phyloP scores from a whole-genome alignment of 2,329 filamentous ascomycete species.

The Pseudogymnoascus sp. region DNA sequence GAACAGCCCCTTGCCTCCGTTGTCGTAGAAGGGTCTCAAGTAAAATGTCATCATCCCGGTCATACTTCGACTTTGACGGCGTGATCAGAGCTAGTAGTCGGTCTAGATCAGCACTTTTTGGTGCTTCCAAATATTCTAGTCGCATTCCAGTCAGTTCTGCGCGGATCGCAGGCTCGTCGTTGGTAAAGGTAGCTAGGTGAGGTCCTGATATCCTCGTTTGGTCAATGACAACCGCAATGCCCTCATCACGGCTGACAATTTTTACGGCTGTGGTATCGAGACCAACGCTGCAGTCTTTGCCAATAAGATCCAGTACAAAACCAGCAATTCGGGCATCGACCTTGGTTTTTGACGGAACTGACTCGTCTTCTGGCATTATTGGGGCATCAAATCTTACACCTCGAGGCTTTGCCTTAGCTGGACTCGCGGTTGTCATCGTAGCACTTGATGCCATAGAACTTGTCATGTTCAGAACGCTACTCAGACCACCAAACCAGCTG shows the following conservation, averaged over 20 bases:
- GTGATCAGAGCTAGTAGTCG: slow-evolving; percentile 77
- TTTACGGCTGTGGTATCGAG: slow-evolving; percentile 78
- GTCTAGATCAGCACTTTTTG: slow-evolving; percentile 73
- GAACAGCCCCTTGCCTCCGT: slow-evolving; percentile 73
- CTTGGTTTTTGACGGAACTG: slow-evolving; percentile 41
- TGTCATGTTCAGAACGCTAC: slow-evolving; percentile 81
- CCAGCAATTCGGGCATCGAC: slow-evolving; percentile 71
- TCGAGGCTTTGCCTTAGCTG: slow-evolving; percentile 37
- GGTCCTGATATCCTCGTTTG: slow-evolving; percentile 70
- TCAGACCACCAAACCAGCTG: slow-evolving; percentile 82
- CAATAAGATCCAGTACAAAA: slow-evolving; percentile 65
- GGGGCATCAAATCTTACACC: slow-evolving; percentile 52
- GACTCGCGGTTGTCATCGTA: slow-evolving; percentile 37
- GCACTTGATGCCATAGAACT: slow-evolving; percentile 71
- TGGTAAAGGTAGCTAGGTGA: slow-evolving; percentile 40
- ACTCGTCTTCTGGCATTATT: slow-evolving; percentile 23
- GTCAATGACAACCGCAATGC: slow-evolving; percentile 64
- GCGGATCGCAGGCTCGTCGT: slow-evolving; percentile 51
- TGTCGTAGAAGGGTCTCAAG: slow-evolving; percentile 85
- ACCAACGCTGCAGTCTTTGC: slow-evolving; percentile 65
- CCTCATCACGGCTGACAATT: slow-evolving; percentile 64
- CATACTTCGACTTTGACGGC: slow-evolving; percentile 82
- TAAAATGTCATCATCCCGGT: slow-evolving; percentile 86
- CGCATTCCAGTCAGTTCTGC: slow-evolving; percentile 58
- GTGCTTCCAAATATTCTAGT: slow-evolving; percentile 63